Conservation (phyloP, 441 rosid genomes). For the Manihot esculenta region DNA sequence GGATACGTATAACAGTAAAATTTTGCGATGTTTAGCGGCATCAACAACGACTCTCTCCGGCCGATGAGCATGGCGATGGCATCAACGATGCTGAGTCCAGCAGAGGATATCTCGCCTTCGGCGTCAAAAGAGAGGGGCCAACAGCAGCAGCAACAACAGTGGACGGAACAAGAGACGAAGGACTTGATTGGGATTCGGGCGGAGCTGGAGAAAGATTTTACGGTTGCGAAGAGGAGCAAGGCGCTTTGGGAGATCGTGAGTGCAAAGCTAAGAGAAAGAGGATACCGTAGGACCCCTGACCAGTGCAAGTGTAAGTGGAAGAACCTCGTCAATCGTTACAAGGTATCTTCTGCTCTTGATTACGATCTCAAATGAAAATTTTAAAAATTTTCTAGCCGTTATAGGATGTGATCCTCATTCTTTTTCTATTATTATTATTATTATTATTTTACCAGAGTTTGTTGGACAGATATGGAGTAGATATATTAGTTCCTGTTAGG, state of each 20-base stretch:
- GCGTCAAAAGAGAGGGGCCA: conserved; percentile 2
- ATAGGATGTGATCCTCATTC: no score
- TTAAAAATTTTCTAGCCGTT: background rate
- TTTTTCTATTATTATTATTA: no score
- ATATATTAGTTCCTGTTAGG: no score
- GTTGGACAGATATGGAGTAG: no score
- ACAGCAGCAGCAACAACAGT: conserved; percentile 46
- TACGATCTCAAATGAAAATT: background rate
- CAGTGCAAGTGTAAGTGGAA: conserved; percentile 73
- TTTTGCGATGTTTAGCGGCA: background rate
- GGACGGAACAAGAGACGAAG: conserved; percentile 54
- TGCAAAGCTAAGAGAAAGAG: conserved; percentile 43
- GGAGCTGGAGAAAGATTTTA: conserved; percentile 49
- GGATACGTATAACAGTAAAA: background rate
- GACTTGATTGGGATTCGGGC: conserved; percentile 45
- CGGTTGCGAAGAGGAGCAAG: conserved; percentile 46
- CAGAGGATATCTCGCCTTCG: conserved; percentile 4
- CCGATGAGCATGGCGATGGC: background rate
- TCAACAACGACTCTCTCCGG: background rate
- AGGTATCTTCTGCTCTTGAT: conserved; percentile 30
- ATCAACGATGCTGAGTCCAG: background rate
- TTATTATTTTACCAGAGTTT: no score
- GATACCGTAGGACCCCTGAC: conserved; percentile 46
- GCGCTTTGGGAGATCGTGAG: conserved; percentile 56
- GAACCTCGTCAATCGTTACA: conserved; percentile 57